A percentile compares a stretch with the other conserved stretches of the same genome.
Conservation (phyloP, 2,329 filamentous ascomycete genomes). For the Aspergillus ochraceus region DNA sequence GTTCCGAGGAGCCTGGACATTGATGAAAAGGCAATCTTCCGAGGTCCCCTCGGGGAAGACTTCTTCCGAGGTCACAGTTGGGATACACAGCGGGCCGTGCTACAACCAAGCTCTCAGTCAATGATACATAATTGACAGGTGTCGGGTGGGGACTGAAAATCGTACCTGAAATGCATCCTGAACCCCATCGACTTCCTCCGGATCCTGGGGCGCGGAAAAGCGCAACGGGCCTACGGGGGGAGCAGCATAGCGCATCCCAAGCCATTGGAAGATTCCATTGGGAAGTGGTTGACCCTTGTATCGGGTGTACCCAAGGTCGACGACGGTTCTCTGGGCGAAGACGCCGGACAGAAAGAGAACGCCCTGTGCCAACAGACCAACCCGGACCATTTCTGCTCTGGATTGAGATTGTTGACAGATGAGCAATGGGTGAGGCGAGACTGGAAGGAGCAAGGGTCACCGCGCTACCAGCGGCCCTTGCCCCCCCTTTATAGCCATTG, state of each 20-base stretch:
- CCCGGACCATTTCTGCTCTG: background rate
- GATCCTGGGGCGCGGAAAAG: constrained; percentile 68
- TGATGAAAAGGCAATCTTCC: constrained; percentile 45
- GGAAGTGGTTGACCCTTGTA: constrained; percentile 59
- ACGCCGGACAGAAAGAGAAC: constrained; percentile 15
- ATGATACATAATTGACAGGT: background rate
- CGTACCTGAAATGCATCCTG: constrained; percentile 58
- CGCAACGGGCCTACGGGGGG: constrained; percentile 65
- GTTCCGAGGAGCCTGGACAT: constrained; percentile 40
- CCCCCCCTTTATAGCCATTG: background rate
- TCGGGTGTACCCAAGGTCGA: constrained; percentile 66
- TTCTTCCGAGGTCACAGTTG: constrained; percentile 57
- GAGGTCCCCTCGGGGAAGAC: constrained; percentile 56
- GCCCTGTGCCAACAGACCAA: background rate
- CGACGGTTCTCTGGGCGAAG: constrained; percentile 35
- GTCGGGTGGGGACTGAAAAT: background rate
- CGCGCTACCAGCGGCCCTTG: background rate
- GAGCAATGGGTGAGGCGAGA: background rate
- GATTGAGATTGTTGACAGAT: background rate
- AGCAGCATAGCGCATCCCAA: constrained; percentile 73
- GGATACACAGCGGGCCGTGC: constrained; percentile 60
- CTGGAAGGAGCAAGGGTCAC: background rate
- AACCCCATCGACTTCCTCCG: constrained; percentile 46
- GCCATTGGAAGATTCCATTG: constrained; percentile 68
- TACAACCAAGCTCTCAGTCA: constrained; percentile 14